Evolutionary conservation across 306 rosid species (phyloP), one percentile per base, ranked within the genome.

Genomic region (Abrus pulchellus): DNA sequence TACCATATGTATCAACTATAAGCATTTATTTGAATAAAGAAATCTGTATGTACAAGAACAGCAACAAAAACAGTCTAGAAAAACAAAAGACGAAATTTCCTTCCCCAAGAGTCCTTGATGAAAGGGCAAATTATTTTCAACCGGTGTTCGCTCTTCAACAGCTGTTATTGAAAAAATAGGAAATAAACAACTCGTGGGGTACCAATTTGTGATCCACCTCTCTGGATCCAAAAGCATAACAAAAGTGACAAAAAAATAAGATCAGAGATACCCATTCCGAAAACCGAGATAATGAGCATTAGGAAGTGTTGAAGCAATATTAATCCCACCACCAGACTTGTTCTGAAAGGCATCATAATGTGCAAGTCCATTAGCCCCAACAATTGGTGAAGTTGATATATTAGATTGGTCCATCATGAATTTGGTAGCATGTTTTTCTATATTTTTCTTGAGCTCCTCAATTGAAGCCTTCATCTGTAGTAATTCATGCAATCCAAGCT

Each of bases 371-470:
- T 56, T 84, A 45, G 49, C 48, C 2, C 68, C 72, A 38, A 74
- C 3, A 29, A 72, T 50, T 6, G 82, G 11, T 9, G 83, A 60
- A 34, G 80, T 47, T 14, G 62, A 32, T 2, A 61, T 6, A 13
- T 38, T 13, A 9, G 29, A 63, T 27, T 83, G 73, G 6, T 80
- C 90, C 72, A 76, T 53, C 43, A 82, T 73, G 68, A 82, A 76
- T 74, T 82, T 81, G 78, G 36, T 82, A 5, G 83, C 81, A 74
- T 87, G 75, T 36, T 82, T 85, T 30, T 69, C 82, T 2, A 89
- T 40, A n/a, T 86, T 87, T 49, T 80, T 83, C 76, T 90, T 90
- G 14, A 89, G 73, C 9, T 90, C 91, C 75, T 90, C 95, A 81
- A 88, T 14, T 2, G 92, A 78, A 27, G 33, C 75, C 74, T 69